Percentiles rank a stretch among this genome's conserved stretches.
Evolutionary conservation across 2,329 filamentous ascomycete genomes (phyloP).

Genomic region (Fusarium multiceps): DNA sequence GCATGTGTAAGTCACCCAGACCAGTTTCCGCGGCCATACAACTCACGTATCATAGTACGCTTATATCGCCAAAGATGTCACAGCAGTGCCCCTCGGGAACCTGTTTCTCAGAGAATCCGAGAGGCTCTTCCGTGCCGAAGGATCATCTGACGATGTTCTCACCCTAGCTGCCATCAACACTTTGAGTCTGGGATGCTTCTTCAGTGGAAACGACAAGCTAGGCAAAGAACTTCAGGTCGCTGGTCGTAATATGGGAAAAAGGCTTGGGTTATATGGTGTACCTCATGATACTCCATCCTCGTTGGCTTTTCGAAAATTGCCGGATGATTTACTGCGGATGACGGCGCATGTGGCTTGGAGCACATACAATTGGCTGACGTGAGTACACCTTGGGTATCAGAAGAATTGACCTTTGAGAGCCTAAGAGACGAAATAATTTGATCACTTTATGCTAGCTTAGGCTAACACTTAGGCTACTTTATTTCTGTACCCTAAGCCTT

Average conservation of each 20-base stretch:
- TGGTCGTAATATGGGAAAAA: not conserved
- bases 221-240: not conserved
- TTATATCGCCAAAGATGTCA: not conserved
- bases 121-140: not conserved
- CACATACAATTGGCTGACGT: conserved; percentile 5
- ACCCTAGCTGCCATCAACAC: not conserved
- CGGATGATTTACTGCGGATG: not conserved
- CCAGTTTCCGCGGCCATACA: no score
- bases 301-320: not conserved
- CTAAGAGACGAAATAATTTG: no score
- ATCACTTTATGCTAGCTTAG: no score
- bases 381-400: not conserved
- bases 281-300: not conserved
- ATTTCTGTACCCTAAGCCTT: no score
- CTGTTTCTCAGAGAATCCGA: not conserved
- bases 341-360: conserved; percentile 3
- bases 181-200: not conserved
- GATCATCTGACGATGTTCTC: not conserved
- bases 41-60: not conserved
- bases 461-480: no score
- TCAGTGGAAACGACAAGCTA: not conserved
- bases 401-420: no score
- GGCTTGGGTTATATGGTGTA: not conserved
- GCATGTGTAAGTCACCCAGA: not conserved
- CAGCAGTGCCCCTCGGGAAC: not conserved